Base-by-base conservation (phyloP, 2,329 filamentous ascomycete genomes). In the Raffaelea ambrosiae region DNA sequence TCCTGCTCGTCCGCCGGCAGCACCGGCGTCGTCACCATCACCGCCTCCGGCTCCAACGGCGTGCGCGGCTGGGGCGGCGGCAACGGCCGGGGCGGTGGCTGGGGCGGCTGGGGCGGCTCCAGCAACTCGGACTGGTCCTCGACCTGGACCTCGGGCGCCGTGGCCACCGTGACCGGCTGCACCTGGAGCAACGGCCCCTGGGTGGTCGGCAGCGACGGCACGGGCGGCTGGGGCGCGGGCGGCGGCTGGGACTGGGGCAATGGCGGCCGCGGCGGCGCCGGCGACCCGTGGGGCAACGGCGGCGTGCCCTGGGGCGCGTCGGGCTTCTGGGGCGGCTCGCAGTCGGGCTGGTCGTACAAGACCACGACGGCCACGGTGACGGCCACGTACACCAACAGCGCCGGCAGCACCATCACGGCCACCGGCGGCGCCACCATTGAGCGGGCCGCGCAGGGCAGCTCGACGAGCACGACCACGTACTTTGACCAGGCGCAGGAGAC, bases 111-210 rank as follows among this genome's bases (percentile, higher is more conserved):
- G 11, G 35, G 35, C 18, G 35, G 35, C 35, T 38, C 7, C 7
- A 14, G 18, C 35, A n/a, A 7, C 8, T 38, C 35, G 8, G 35
- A 38, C 35, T 38, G 35, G 35, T 44, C 45, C 4, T 38, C 39
- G 4, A 13, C 39, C 35, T 44, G 50, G 18, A 53, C 53, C 21
- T 47, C 42, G n/a, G 49, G 22, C 36, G 41, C 40, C 20, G 53
- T 44, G 40, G 67, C 65, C 49, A 70, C 68, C 21, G 63, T 70
- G 3, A 70, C 66, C 1, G 67, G 67, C 2, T 71, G 68, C 51
- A 59, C 63, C 23, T 70, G 65, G 59, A 58, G 60, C 52, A 66
- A 65, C 3, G 65, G 62, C n/a, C 65, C 65, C 0, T 70, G 67
- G 67, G 62, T 64, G 33, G 65, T 66, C 35, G 66, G 66, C 5